Base-by-base conservation (phyloP, 371 early-diverging fungal genomes). In the Coemansia sp. region DNA sequence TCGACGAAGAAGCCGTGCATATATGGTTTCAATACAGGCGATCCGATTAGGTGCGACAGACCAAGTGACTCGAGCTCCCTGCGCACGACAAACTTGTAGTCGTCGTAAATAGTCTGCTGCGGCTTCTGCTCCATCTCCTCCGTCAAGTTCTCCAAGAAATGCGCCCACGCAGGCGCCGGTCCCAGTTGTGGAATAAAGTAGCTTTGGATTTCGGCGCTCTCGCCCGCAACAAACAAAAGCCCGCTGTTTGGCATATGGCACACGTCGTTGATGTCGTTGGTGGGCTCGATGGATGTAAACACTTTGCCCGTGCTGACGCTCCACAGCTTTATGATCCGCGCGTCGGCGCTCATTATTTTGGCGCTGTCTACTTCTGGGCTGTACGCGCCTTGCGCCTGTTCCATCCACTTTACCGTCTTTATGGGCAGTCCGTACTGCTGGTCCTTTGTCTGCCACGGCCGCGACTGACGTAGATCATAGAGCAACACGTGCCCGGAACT, bases 1-100 rank as follows among this genome's bases (percentile, higher is more conserved):
- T 97, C 95, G 67, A 98, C 86, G 78, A 97, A 97, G 91, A 92
- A 98, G 67, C 98, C 98, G 80, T 98, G 98, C 98, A 98, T 97
- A 71, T 98, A 98, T 0, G 97, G 94, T 74, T 92, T 93, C 78
- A 97, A 86, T 4, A 95, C 87, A 66, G 92, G 89, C 66, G 96
- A 92, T 48, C 98, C 99, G 68, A 98, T 84, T 34, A 96, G 85
- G 69, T 97, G 95, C 55, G 94, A 93, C 78, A 98, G 82, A 16
- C 93, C 92, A 61, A 98, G 86, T n/a, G 84, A 80, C 22, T 86
- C 77, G 8, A 98, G 86, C 68, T 98, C 99, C 70, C 92, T 89
- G 67, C 92, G 88, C 4, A 94, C 92, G 39, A 97, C 89, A 83
- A 98, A 98, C 80, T 96, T 97, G 88, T 95, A 97, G 78, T 98